Evolutionary conservation across 352 stramenopile genomes (phyloP), one percentile per base, ranked within the genome.

Genomic region (Plasmopara halstedii): DNA sequence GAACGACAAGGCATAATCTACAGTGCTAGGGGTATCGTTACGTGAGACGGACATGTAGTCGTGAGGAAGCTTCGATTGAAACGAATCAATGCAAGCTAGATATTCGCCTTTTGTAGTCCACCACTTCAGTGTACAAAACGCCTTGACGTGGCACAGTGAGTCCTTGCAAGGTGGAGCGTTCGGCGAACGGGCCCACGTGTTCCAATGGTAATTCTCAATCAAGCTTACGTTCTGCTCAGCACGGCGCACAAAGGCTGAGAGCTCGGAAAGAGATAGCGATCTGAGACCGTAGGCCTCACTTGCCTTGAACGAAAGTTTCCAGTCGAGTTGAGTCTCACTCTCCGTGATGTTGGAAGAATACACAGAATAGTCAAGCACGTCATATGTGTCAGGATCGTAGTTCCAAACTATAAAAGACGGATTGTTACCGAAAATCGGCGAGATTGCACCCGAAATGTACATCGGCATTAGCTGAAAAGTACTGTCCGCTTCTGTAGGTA

Each of bases 391-490:
- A 0, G 57, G 42, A 40, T 91, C 67, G 41, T 82, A 85, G 7
- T 90, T 75, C 83, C 83, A 94, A 13, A 90, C 67, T 64, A 86
- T 91, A 50, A 96, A 97, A 18, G 84, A 94, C 21, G 91, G 91
- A 58, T 97, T 93, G 62, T 95, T 95, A 23, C 82, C 80, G 39
- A 96, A 97, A 2, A 96, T 47, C 7, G 88, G 88, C 15, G 88
- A 96, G 31, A 97, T 70, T 1, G 86, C 92, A 5, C 84, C 73
- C 15, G 76, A 70, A 15, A 95, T 66, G 26, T 92, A 88, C 34
- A 97, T 57, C 9, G 90, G 88, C n/a, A 76, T 53, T 17, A 84
- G 50, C 21, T 68, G 42, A 19, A 67, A 64, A 7, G 26, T 25
- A 14, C 49, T 35, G 13, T 64, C 58, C 0, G 58, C 51, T 25